Percentiles rank a stretch among this genome's conserved stretches.
Evolutionary conservation across 306 rosid species (phyloP).

Genomic region (Gillenia trifoliata): DNA sequence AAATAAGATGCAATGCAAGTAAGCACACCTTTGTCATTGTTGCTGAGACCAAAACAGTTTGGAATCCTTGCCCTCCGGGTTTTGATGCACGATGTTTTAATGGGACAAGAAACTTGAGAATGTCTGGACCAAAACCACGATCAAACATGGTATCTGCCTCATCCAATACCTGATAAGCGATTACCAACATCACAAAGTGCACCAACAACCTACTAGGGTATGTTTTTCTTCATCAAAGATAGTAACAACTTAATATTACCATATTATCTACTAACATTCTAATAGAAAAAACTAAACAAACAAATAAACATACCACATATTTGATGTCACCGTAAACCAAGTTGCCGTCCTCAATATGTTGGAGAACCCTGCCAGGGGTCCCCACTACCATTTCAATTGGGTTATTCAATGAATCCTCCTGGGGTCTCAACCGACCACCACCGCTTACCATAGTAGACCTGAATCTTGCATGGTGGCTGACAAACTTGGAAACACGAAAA

Average conservation of each 20-base stretch:
- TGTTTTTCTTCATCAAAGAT: not conserved
- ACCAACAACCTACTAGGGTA: constrained; percentile 3
- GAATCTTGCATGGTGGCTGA: constrained; percentile 88
- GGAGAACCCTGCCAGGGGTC: constrained; percentile 93
- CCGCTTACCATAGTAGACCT: constrained; percentile 93
- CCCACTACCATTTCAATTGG: constrained; percentile 92
- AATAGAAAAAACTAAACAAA: not conserved
- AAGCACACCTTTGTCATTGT: constrained; percentile 79
- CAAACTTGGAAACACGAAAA: constrained; percentile 82
- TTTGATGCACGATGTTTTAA: constrained; percentile 63
- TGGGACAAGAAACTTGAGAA: constrained; percentile 77
- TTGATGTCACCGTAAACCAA: constrained; percentile 87
- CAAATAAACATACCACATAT: constrained; percentile 47
- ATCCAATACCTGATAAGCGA: constrained; percentile 69
- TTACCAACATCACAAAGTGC: constrained; percentile 11
- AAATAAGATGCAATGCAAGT: constrained; percentile 22
- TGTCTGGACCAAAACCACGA: constrained; percentile 97
- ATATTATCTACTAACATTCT: not conserved
- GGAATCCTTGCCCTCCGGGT: constrained; percentile 66
- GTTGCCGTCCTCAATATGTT: constrained; percentile 92
- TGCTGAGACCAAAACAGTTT: constrained; percentile 88
- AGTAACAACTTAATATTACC: not conserved
- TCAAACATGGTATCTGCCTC: constrained; percentile 99
- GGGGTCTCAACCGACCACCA: constrained; percentile 86
- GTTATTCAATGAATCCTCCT: constrained; percentile 78